A percentile compares a stretch with the other conserved stretches of the same genome.
Evolutionary conservation across 306 rosid species (phyloP).

Genomic region (Geum urbanum): DNA sequence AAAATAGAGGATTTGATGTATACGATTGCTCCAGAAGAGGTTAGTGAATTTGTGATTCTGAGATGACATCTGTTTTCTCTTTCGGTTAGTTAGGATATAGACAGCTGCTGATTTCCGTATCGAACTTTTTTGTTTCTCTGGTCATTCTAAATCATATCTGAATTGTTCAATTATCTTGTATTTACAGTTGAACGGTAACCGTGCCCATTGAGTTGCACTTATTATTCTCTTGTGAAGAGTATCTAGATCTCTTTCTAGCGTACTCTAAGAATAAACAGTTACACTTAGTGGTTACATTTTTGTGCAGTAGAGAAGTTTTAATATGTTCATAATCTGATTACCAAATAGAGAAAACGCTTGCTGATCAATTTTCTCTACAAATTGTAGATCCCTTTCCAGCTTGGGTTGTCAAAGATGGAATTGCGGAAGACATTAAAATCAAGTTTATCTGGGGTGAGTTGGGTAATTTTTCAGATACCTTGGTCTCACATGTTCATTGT

Average conservation of each 20-base stretch:
- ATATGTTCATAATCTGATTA: not conserved
- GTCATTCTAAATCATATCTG: not conserved
- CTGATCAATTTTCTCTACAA: slow-evolving; percentile 21
- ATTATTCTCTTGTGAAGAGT: not conserved
- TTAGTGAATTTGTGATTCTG: slow-evolving; percentile 27
- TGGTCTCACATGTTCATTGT: slow-evolving; percentile 10
- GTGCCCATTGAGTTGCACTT: not conserved
- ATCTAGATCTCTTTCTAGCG: not conserved
- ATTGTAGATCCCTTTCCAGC: slow-evolving; percentile 93
- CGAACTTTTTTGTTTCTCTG: not conserved
- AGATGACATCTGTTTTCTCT: not conserved
- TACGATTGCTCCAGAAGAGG: slow-evolving; percentile 89
- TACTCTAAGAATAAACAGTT: not conserved
- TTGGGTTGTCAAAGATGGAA: slow-evolving; percentile 81
- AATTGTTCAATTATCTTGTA: not conserved
- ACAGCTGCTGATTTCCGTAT: not conserved
- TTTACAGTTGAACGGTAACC: not conserved
- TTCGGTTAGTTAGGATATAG: not conserved
- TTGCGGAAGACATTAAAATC: slow-evolving; percentile 80
- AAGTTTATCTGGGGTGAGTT: slow-evolving; percentile 82
- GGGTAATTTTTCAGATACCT: not conserved
- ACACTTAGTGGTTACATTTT: not conserved
- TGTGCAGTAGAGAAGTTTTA: not conserved
- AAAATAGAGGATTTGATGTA: slow-evolving; percentile 81
- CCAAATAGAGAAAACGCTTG: not conserved